Evolutionary conservation across 73 alveolate genomes (phyloP).

Genomic region (Breviolum minutum): DNA sequence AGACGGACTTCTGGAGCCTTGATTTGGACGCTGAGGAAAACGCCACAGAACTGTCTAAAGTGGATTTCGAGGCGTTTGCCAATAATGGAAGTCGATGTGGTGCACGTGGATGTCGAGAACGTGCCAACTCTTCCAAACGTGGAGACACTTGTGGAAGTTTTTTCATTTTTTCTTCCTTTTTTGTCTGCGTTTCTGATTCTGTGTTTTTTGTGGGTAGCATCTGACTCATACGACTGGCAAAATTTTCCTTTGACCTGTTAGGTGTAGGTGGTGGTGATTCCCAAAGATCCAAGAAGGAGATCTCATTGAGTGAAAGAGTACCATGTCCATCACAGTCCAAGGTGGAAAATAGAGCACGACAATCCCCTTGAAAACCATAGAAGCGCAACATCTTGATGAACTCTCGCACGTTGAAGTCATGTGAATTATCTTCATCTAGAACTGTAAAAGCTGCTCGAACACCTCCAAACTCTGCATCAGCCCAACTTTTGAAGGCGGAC

Average conservation of each 20-base stretch:
- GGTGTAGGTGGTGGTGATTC: constrained; percentile 29
- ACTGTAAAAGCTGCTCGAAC: constrained; percentile 47
- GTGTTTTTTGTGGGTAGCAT: neutral
- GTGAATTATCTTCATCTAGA: constrained; percentile 25
- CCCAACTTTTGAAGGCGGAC: constrained; percentile 39
- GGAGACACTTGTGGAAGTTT: neutral
- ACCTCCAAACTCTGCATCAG: constrained; percentile 60
- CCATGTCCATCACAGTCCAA: constrained; percentile 60
- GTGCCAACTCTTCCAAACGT: constrained; percentile 37
- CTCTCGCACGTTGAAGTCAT: constrained; percentile 38
- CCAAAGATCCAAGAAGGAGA: constrained; percentile 50
- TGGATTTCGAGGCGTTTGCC: constrained; percentile 34
- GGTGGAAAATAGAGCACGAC: constrained; percentile 7
- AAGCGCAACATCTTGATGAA: constrained; percentile 51
- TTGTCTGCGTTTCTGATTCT: neutral
- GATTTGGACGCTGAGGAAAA: neutral
- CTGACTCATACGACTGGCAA: neutral
- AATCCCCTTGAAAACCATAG: constrained; percentile 68
- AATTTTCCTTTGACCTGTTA: neutral
- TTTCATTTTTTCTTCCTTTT: neutral
- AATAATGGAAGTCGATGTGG: constrained; percentile 9
- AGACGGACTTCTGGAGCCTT: constrained; percentile 14
- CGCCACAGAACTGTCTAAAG: neutral
- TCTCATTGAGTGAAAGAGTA: neutral
- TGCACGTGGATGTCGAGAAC: neutral